Conservation (phyloP, 768 basidiomycete species). For the Tylopilus sp. region DNA sequence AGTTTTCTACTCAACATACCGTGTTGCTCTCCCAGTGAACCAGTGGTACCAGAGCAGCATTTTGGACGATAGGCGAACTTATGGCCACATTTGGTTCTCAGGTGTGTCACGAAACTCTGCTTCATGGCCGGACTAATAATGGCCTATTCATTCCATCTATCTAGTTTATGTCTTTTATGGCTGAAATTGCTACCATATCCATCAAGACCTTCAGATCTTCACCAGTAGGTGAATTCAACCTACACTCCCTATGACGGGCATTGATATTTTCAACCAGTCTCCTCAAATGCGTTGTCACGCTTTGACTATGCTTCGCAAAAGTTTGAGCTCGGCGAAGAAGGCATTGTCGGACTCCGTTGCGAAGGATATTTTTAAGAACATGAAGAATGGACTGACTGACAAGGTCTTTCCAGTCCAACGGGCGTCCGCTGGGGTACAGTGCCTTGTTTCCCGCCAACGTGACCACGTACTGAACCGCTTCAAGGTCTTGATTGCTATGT, state of each 20-base stretch:
- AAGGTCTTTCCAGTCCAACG: constrained; percentile 85
- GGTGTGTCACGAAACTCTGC: constrained; percentile 42
- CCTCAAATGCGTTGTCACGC: constrained; percentile 83
- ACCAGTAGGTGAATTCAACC: constrained; percentile 44
- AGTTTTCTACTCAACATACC: constrained; percentile 22
- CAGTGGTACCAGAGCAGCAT: constrained; percentile 57
- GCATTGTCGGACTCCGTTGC: constrained; percentile 75
- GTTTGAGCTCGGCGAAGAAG: constrained; percentile 74
- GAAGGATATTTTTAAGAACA: constrained; percentile 84
- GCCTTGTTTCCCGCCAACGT: background rate
- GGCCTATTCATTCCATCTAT: background rate
- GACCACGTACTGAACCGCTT: constrained; percentile 15
- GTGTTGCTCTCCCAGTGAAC: constrained; percentile 1
- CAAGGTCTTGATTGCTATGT: constrained; percentile 55
- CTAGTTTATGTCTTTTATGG: constrained; percentile 94
- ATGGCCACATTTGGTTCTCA: constrained; percentile 84
- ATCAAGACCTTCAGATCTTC: constrained; percentile 73
- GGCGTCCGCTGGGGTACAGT: constrained; percentile 68
- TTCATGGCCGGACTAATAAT: background rate
- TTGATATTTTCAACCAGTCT: constrained; percentile 43
- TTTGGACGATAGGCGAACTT: constrained; percentile 84
- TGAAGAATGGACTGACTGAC: constrained; percentile 70
- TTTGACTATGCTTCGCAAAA: constrained; percentile 71
- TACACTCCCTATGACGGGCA: background rate
- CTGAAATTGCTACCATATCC: constrained; percentile 68